Evolutionary conservation across 805 yeast species (phyloP).

Genomic region (Sugiyamaella marilandica): DNA sequence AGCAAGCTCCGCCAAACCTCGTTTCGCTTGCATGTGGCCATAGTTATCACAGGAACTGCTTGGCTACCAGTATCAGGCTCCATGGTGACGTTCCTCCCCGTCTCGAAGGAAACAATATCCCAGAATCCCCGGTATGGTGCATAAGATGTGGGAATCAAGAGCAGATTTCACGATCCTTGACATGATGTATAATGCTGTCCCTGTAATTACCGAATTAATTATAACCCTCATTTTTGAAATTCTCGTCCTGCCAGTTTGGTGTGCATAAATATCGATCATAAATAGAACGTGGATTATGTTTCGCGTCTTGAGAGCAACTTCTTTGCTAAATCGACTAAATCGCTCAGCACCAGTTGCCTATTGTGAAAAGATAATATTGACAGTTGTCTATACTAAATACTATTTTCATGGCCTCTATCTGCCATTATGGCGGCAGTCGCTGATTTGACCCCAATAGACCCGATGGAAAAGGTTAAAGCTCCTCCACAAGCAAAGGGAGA

Average conservation of each 20-base stretch:
- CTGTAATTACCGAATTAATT: not conserved
- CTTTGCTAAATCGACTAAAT: too few species aligned
- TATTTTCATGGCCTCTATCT: not conserved
- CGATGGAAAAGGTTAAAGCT: not conserved
- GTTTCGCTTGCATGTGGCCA: constrained; percentile 30
- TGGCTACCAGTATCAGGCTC: constrained; percentile 25
- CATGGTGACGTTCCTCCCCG: constrained; percentile 27
- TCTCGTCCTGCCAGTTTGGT: not conserved
- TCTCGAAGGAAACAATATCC: not conserved
- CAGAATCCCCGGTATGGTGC: constrained; percentile 27
- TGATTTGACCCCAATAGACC: not conserved
- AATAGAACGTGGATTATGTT: too few species aligned
- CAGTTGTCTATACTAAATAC: not conserved
- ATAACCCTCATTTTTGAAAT: not conserved
- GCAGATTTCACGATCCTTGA: not conserved
- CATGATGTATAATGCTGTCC: not conserved
- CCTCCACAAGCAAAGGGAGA: not conserved
- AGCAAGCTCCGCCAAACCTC: constrained; percentile 1
- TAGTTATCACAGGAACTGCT: constrained; percentile 28
- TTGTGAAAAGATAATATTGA: too few species aligned
- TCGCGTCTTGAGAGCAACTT: too few species aligned
- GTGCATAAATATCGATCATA: too few species aligned
- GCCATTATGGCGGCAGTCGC: not conserved
- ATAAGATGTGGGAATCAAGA: constrained; percentile 26
- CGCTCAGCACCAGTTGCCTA: too few species aligned